These are phyloP conservation scores for Aspergillus tanneri DNA, from an alignment of 2,329 filamentous ascomycete genomes.

Conservation along the genomic window DNA sequence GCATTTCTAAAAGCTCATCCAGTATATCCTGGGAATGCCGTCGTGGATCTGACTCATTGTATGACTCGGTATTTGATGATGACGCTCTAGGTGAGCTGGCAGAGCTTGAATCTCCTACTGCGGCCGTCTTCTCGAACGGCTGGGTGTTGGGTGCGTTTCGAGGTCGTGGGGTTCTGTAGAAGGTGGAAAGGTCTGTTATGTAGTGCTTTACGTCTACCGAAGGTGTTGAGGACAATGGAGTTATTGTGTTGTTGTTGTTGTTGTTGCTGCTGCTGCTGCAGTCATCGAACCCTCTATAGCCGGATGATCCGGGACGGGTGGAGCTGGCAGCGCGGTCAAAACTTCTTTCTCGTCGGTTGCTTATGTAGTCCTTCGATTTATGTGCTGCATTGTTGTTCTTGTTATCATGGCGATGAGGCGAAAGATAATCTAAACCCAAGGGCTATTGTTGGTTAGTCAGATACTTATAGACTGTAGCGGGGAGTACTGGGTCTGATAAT, in stretches of 20 bases:
- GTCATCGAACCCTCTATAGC: background rate
- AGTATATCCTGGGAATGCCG: background rate
- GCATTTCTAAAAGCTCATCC: background rate
- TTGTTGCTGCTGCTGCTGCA: background rate
- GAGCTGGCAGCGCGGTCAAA: background rate
- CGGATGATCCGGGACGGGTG: background rate
- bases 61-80: background rate
- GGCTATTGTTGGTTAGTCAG: no score
- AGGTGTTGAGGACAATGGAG: background rate
- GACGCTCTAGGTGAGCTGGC: no score
- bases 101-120: background rate
- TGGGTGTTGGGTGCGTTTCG: background rate
- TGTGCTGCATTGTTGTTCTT: no score
- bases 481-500: no score
- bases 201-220: background rate
- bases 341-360: background rate
- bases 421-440: no score
- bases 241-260: background rate
- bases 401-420: no score
- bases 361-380: no score
- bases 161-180: slow-evolving; percentile 4
- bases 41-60: background rate
- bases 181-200: background rate
- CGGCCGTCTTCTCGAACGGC: no score
- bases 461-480: no score